phyloP scores from a whole-genome alignment of 306 rosid genomes.

The Heteromeles arbutifolia region DNA sequence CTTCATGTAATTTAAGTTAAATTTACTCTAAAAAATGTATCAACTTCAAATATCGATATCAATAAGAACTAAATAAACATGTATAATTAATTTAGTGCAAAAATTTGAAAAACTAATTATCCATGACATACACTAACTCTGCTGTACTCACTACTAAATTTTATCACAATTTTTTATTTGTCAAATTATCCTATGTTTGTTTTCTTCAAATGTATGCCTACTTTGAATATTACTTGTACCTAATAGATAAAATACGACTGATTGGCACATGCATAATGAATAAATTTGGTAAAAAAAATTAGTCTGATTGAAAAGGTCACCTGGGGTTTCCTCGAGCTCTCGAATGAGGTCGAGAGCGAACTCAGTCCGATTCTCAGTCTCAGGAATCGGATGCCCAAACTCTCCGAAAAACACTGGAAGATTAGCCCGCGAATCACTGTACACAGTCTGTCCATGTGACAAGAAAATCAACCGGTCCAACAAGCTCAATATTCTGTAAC shows the following conservation, averaged over 20 bases:
- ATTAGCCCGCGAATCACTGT: constrained; percentile 46
- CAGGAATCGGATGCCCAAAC: constrained; percentile 78
- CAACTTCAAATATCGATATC: not conserved
- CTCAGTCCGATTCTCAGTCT: constrained; percentile 68
- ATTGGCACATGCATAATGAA: not conserved
- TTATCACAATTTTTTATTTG: not conserved
- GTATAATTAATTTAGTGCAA: too few relatives aligned
- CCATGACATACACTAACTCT: not conserved
- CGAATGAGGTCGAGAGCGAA: constrained; percentile 78
- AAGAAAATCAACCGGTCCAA: constrained; percentile 71
- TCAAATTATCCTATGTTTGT: not conserved
- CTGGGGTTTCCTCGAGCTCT: constrained; percentile 59
- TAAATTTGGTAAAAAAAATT: not conserved
- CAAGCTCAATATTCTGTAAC: constrained; percentile 67
- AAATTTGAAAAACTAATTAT: not conserved
- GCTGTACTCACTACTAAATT: not conserved
- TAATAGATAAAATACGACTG: not conserved
- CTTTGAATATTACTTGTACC: not conserved
- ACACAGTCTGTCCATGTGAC: constrained; percentile 80
- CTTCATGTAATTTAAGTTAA: too few relatives aligned
- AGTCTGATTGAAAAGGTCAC: not conserved
- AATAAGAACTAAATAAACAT: not conserved
- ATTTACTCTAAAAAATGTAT: too few relatives aligned
- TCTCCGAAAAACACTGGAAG: constrained; percentile 52
- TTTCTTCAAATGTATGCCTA: not conserved